Evolutionary conservation across 148 eudicot species (phyloP), one percentile per base, ranked within the genome.

Genomic region (Diospyros kaki): DNA sequence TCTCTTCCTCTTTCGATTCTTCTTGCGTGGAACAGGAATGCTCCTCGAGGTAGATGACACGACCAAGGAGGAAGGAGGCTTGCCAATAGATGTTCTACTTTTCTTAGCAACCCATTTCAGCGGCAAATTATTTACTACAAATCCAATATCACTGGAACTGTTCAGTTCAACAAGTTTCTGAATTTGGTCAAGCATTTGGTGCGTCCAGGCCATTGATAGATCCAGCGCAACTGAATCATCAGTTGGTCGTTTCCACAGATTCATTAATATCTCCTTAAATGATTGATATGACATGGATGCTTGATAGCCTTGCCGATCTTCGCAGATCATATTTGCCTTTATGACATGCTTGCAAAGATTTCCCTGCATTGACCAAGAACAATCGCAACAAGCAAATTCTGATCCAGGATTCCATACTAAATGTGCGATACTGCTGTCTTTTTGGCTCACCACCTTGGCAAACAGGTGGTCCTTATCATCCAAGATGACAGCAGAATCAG

Each of bases 341-440:
- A 93, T 83, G 11, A 93, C 86, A 71, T 93, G 97, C 83, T 92
- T 95, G 88, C 97, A 93, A 38, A 93, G 84, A 73, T 93, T 95
- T 51, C 99, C 99, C 71, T 81, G 90, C 81, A 91, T 73, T 52
- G 92, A 84, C 96, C 97, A 93, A 58, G 89, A 87, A 80, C 99
- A 93, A 76, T 95, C 94, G 78, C 99, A 95, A 67, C 87, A 91
- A 4, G 99, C 86, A 78, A 95, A 95, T 74, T 87, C 97, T 39
- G 98, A 92, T 12, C 93, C 93, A 64, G 94, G 97, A 77, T 95
- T 91, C 91, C 86, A 91, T 8, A 95, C 93, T 66, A 81, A 58
- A 66, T 75, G 92, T 0, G 71, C 74, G 18, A 71, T 10, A 48
- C 60, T 80, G 69, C 82, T 74, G 69, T 87, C 96, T 75, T 83